A percentile compares a stretch with the other conserved stretches of the same genome.
Evolutionary conservation across 345 rosid genomes (phyloP).

Genomic region (Dipteronia dyeriana): DNA sequence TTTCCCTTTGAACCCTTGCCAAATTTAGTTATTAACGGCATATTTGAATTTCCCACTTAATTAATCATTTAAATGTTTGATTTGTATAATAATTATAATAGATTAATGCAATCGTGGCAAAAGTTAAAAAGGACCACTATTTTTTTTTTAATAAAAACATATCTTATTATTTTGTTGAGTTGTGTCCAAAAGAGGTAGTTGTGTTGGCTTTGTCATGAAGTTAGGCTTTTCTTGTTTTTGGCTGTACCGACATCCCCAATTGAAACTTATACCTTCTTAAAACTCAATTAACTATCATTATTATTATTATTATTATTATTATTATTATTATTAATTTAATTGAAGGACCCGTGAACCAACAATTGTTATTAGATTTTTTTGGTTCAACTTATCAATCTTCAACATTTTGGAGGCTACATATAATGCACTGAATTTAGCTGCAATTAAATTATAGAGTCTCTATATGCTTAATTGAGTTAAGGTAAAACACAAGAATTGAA

Average conservation of each 20-base stretch:
- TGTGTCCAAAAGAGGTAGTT: slow-evolving; percentile 31
- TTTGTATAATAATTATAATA: not conserved
- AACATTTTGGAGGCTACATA: not conserved
- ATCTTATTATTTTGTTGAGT: slow-evolving; percentile 4
- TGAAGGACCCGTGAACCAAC: slow-evolving; percentile 32
- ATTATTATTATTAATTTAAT: not conserved
- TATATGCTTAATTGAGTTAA: not conserved
- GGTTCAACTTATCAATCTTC: slow-evolving; percentile 15
- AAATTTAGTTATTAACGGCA: too few relatives aligned
- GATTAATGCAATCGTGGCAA: not conserved
- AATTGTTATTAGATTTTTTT: not conserved
- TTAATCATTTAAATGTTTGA: not conserved
- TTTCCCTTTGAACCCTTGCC: too few relatives aligned
- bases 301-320: too few relatives aligned
- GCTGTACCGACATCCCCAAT: slow-evolving; percentile 8
- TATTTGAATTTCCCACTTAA: not conserved
- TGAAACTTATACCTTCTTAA: slow-evolving; percentile 21
- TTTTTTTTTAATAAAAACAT: not conserved
- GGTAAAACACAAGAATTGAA: not conserved
- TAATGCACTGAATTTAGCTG: not conserved
- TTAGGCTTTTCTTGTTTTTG: slow-evolving; percentile 25
- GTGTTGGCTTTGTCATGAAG: slow-evolving; percentile 43
- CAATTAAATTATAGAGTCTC: too few relatives aligned
- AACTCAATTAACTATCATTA: slow-evolving; percentile 18
- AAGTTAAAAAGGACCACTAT: slow-evolving; percentile 5